Percentiles rank a stretch among this genome's conserved stretches.
phyloP scores from a whole-genome alignment of 2,329 filamentous ascomycete genomes.

The Aspergillus nomiae region DNA sequence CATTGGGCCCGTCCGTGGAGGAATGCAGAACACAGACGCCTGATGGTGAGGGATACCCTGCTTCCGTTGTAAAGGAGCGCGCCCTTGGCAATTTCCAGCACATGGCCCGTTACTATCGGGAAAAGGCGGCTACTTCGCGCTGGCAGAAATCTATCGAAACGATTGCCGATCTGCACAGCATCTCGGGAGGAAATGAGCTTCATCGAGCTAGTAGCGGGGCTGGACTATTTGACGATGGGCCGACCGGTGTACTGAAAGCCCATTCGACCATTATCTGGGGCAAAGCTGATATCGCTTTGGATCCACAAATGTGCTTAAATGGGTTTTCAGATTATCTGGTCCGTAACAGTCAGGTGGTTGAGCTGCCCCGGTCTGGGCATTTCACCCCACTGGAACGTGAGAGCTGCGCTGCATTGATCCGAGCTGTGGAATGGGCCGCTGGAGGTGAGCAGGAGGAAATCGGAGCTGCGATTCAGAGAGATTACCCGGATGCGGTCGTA shows the following conservation, averaged over 20 bases:
- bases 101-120: constrained; percentile 57
- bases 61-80: constrained; percentile 42
- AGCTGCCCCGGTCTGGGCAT: constrained; percentile 55
- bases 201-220: constrained; percentile 40
- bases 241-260: constrained; percentile 52
- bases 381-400: constrained; percentile 55
- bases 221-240: constrained; percentile 48
- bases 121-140: constrained; percentile 45
- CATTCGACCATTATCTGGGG: constrained; percentile 58
- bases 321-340: constrained; percentile 56
- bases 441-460: constrained; percentile 41
- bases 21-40: constrained; percentile 44
- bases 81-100: constrained; percentile 51
- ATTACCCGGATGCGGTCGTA: constrained; percentile 36
- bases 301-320: constrained; percentile 52
- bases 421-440: constrained; percentile 42
- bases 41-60: constrained; percentile 40
- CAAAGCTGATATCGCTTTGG: constrained; percentile 54
- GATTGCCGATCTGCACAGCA: constrained; percentile 49
- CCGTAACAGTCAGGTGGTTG: constrained; percentile 52
- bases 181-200: constrained; percentile 36
- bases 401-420: constrained; percentile 46
- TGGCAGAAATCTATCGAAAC: constrained; percentile 58
- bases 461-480: constrained; percentile 28
- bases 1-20: constrained; percentile 51